These are phyloP conservation scores for Pyrenochaeta sp. DNA, from an alignment of 2,329 filamentous ascomycete genomes.

Conservation along the genomic window DNA sequence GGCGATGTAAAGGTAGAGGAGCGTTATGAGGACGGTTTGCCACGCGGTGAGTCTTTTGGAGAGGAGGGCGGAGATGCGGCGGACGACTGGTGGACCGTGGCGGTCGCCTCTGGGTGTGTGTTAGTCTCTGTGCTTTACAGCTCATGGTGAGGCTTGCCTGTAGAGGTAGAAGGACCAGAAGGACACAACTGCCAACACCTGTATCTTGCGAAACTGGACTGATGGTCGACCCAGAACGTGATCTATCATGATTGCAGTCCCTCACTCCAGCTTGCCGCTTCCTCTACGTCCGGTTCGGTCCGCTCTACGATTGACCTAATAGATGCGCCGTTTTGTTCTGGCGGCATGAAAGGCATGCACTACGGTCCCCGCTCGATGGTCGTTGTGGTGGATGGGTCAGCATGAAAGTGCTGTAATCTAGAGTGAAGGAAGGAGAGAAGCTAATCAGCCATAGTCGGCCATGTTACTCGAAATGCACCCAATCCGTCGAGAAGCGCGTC, in stretches of 20 bases:
- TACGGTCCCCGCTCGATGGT: constrained; percentile 5
- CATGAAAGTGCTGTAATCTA: constrained; percentile 5
- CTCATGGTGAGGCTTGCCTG: constrained; percentile 60
- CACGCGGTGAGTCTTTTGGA: constrained; percentile 80
- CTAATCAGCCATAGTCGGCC: constrained; percentile 22
- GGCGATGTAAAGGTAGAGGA: constrained; percentile 89
- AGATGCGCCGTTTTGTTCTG: background rate
- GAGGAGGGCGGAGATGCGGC: constrained; percentile 74
- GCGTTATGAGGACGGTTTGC: constrained; percentile 86
- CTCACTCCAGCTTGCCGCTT: background rate
- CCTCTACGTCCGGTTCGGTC: background rate
- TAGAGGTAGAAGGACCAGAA: constrained; percentile 91
- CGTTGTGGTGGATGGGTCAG: background rate
- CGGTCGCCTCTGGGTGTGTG: constrained; percentile 71
- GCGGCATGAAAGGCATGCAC: constrained; percentile 27
- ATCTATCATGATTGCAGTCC: constrained; percentile 60
- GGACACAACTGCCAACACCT: constrained; percentile 87
- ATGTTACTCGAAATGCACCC: constrained; percentile 14
- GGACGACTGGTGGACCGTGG: constrained; percentile 84
- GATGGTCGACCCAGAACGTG: constrained; percentile 93
- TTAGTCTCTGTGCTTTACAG: constrained; percentile 19
- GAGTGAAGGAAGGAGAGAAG: constrained; percentile 1
- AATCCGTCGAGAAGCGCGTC: constrained; percentile 27
- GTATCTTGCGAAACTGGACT: constrained; percentile 87
- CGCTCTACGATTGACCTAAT: constrained; percentile 3